These are phyloP conservation scores for Cercophora newfieldiana DNA, from an alignment of 495 filamentous ascomycete genomes.

Conservation along the genomic window DNA sequence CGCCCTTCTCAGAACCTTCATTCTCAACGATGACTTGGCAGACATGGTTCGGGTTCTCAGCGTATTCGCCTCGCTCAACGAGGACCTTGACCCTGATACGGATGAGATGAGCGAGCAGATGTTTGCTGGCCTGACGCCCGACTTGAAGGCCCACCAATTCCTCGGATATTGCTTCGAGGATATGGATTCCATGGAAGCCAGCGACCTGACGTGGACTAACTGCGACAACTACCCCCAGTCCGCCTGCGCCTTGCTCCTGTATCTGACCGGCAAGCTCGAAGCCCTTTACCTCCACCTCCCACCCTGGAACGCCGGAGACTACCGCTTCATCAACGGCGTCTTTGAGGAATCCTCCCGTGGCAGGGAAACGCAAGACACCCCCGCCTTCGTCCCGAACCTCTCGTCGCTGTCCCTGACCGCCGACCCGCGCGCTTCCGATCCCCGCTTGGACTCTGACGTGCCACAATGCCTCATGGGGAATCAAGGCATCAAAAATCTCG, in stretches of 20 bases:
- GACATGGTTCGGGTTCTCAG: not conserved
- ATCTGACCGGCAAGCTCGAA: not conserved
- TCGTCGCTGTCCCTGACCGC: not conserved
- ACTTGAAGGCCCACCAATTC: not conserved
- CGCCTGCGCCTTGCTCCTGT: not conserved
- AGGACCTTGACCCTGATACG: not conserved
- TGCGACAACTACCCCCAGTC: not conserved
- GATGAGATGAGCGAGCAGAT: not conserved
- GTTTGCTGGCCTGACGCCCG: not conserved
- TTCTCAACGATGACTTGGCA: not conserved
- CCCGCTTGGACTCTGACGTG: not conserved
- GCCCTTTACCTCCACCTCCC: not conserved
- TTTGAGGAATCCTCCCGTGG: not conserved
- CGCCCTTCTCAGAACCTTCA: not conserved
- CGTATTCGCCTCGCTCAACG: not conserved
- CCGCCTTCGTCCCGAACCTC: not conserved
- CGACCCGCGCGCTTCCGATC: not conserved
- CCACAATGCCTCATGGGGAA: not conserved
- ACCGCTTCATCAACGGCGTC: not conserved
- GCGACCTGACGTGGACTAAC: not conserved
- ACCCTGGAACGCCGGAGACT: not conserved
- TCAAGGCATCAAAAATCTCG: not conserved
- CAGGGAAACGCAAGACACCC: not conserved
- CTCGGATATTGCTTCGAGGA: not conserved
- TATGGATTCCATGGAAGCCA: not conserved